Percentiles rank a stretch among this genome's conserved stretches.
These are phyloP conservation scores for Moesziomyces antarcticus DNA, from an alignment of 1,284 basidiomycete genomes.

Conservation along the genomic window DNA sequence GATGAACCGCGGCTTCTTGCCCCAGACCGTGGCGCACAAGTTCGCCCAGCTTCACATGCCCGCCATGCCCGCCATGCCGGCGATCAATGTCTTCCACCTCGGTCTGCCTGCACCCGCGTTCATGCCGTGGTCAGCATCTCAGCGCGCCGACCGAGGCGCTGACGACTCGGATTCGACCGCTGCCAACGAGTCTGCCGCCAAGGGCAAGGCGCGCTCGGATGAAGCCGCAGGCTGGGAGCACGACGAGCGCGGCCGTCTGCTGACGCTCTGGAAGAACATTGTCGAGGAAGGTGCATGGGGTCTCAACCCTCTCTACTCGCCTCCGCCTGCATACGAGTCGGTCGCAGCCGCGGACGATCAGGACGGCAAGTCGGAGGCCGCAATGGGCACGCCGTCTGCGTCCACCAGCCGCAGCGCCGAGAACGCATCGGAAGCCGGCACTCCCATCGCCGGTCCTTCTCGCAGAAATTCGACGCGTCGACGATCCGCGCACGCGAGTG, in stretches of 20 bases:
- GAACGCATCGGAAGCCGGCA: slow-evolving; percentile 13
- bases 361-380: neutral
- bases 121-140: slow-evolving; percentile 44
- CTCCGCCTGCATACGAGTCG: slow-evolving; percentile 57
- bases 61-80: slow-evolving; percentile 46
- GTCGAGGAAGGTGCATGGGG: slow-evolving; percentile 56
- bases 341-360: slow-evolving; percentile 23
- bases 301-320: slow-evolving; percentile 52
- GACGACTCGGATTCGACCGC: neutral
- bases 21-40: slow-evolving; percentile 44
- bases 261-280: slow-evolving; percentile 53
- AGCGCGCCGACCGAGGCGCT: slow-evolving; percentile 13
- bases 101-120: slow-evolving; percentile 38
- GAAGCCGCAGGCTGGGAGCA: slow-evolving; percentile 32
- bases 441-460: slow-evolving; percentile 39
- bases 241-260: slow-evolving; percentile 42
- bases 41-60: slow-evolving; percentile 53
- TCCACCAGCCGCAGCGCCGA: slow-evolving; percentile 3
- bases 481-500: slow-evolving; percentile 11
- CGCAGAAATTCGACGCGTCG: slow-evolving; percentile 19
- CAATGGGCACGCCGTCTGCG: neutral
- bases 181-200: slow-evolving; percentile 12
- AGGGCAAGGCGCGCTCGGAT: slow-evolving; percentile 27
- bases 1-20: slow-evolving; percentile 46
- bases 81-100: slow-evolving; percentile 59